Evolutionary conservation across 2,329 filamentous ascomycete species (phyloP), one percentile per base, ranked within the genome.

Genomic region (Macrophomina phaseolina): DNA sequence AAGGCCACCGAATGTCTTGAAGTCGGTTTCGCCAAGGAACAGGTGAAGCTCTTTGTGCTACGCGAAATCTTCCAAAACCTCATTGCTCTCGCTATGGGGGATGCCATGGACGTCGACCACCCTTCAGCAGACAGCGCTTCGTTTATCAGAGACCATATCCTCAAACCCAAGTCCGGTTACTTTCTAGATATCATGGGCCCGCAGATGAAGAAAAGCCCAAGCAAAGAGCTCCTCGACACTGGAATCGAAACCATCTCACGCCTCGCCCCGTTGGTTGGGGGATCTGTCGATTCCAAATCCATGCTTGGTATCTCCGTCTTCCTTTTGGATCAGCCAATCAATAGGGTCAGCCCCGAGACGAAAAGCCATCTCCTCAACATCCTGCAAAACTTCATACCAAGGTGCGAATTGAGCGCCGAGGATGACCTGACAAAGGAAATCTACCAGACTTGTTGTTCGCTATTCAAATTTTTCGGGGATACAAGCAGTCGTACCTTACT

Each of bases 391-490:
- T 96, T 97, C 70, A 85, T 97, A 52, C 87, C 89, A 8, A 81
- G 91, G 1, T 88, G 87, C 68, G 81, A 87, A 66, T 79, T 85
- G 9, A 79, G 85, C 56, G 83, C 85, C 67, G 84, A 91, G 58
- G 73, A 79, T 5, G 83, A 85, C 30, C 80, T 94, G 16, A 87
- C 87, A 58, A 80, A 85, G 52, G 84, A 86, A 42, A 87, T 96
- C 0, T 97, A 91, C 75, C 83, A 87, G 53, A 92, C 92, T 0
- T 80, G 95, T 9, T 90, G 91, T 4, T 89, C 91, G 0, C 85
- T 98, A 40, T 98, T 97, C 75, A 91, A 92, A 65, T 97, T 94
- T 76, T 94, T 98, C 81, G 92, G 89, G 72, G 94, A 98, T 76
- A 86, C 89, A 51, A 81, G 87, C 51, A 96, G 93, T 74, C 87